These are phyloP conservation scores for Cenococcum geophilum DNA, from an alignment of 495 filamentous ascomycete species.

Conservation along the genomic window DNA sequence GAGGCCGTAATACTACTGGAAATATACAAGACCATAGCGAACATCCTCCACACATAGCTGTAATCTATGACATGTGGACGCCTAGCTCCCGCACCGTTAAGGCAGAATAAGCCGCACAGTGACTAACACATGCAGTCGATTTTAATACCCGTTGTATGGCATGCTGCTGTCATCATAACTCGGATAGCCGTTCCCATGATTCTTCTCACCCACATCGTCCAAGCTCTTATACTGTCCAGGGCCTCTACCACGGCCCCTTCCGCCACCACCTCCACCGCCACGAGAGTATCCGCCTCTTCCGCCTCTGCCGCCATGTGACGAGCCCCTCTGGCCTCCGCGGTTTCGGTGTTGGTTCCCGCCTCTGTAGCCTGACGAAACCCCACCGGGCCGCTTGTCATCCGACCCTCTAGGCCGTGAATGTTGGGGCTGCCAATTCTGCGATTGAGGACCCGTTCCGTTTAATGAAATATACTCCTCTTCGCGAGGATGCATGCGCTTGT, in stretches of 20 bases:
- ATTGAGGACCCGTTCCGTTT: background rate
- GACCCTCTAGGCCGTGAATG: slow-evolving; percentile 3
- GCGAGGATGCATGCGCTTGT: slow-evolving; percentile 51
- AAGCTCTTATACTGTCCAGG: slow-evolving; percentile 29
- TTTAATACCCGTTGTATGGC: slow-evolving; percentile 23
- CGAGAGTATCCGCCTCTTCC: slow-evolving; percentile 15
- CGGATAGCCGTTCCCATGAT: slow-evolving; percentile 13
- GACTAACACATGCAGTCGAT: background rate
- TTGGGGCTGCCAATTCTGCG: slow-evolving; percentile 5
- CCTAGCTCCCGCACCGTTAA: too few relatives aligned
- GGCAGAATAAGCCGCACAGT: too few relatives aligned
- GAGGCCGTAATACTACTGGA: too few relatives aligned
- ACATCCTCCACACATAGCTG: too few relatives aligned
- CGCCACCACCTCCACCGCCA: slow-evolving; percentile 17
- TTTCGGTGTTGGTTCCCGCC: slow-evolving; percentile 23
- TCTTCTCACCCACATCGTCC: slow-evolving; percentile 26
- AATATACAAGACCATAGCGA: too few relatives aligned
- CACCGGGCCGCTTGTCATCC: slow-evolving; percentile 12
- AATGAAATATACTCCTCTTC: slow-evolving; percentile 43
- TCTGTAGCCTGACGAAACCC: slow-evolving; percentile 15
- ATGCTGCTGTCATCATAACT: slow-evolving; percentile 20
- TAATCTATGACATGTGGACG: too few relatives aligned
- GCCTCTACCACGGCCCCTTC: slow-evolving; percentile 18
- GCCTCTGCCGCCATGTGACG: slow-evolving; percentile 15
- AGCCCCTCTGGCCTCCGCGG: slow-evolving; percentile 9